A percentile compares a stretch with the other conserved stretches of the same genome.
phyloP scores from a whole-genome alignment of 306 rosid species.

The Lagenaria siceraria region DNA sequence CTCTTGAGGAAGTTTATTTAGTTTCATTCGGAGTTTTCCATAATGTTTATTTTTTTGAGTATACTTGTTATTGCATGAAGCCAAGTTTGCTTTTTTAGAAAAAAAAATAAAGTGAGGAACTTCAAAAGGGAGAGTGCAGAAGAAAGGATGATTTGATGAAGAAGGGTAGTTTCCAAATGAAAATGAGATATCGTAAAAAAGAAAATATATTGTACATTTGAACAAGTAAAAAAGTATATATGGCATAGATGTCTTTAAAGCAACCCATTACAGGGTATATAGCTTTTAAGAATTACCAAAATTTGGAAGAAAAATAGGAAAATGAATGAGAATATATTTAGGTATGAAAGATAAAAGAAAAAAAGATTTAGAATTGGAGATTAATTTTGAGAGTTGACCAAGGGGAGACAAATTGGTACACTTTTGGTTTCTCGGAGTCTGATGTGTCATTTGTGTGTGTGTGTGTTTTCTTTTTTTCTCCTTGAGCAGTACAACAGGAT shows the following conservation, averaged over 20 bases:
- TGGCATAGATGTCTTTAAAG: not conserved
- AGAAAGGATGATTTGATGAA: not conserved
- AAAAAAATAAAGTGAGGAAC: too few species aligned
- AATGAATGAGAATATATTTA: not conserved
- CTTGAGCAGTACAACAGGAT: slow-evolving; percentile 22
- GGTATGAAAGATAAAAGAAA: not conserved
- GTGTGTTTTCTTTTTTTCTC: not conserved
- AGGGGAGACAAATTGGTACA: not conserved
- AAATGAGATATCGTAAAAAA: not conserved
- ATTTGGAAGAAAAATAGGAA: not conserved
- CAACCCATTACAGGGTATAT: not conserved
- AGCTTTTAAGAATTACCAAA: too few species aligned
- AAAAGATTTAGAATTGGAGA: not conserved
- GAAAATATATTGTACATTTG: not conserved
- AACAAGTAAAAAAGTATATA: not conserved
- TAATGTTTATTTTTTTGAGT: not conserved
- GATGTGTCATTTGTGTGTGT: too few species aligned
- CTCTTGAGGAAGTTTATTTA: too few species aligned
- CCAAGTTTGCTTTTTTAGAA: too few species aligned
- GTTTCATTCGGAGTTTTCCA: too few species aligned
- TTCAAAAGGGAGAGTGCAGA: too few species aligned
- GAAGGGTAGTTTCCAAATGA: not conserved
- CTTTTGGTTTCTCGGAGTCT: slow-evolving; percentile 28
- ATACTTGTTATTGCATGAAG: not conserved
- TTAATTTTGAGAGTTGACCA: not conserved